Evolutionary conservation across 495 filamentous ascomycete genomes (phyloP), one percentile per base, ranked within the genome.

Genomic region (Staphylotrichum longicolle): DNA sequence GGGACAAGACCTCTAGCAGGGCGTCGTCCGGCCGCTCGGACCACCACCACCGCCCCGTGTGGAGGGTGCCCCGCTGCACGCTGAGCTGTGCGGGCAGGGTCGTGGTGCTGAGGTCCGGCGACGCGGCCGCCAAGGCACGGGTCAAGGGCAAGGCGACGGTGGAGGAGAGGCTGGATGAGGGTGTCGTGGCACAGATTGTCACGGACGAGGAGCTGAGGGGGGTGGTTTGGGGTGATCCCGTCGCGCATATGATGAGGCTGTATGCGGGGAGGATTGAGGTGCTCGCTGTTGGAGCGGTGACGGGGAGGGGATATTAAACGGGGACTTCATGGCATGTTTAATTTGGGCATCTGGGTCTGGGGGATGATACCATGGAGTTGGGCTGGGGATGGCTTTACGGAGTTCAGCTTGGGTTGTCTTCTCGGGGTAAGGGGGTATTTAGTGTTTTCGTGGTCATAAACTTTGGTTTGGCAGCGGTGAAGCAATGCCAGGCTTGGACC

Each of bases 161-260:
- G 1, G 76, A 75, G 64, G 72, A 76, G 63, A 63, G 69, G 44
- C 58, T 75, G 30, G 72, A 70, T 46, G 79, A 85, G 49, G 80
- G 80, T 5, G 77, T 88, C 2, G 81, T 84, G 50, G 89, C 88
- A 20, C 85, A 83, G 58, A 74, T 83, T 14, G 78, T 83, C 3
- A 83, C 77, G n/a, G 86, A 92, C 71, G 80, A 85, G 49, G 72
- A 86, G 62, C 72, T 94, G 30, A 74, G 86, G 34, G 78, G 76
- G 3, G 81, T 88, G 9, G 77, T 94, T 0, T 94, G 90, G 80
- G 90, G 90, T 0, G 90, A 94, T 70, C 89, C 88, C 0, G 73
- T 91, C 12, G 87, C 84, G 74, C 90, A 94, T 71, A 81, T 83
- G 69, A 93, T 94, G 90, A 82, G 76, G 70, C 62, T 92, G 45